Base-by-base conservation (phyloP, 2,329 filamentous ascomycete species). In the Nakataea oryzae region DNA sequence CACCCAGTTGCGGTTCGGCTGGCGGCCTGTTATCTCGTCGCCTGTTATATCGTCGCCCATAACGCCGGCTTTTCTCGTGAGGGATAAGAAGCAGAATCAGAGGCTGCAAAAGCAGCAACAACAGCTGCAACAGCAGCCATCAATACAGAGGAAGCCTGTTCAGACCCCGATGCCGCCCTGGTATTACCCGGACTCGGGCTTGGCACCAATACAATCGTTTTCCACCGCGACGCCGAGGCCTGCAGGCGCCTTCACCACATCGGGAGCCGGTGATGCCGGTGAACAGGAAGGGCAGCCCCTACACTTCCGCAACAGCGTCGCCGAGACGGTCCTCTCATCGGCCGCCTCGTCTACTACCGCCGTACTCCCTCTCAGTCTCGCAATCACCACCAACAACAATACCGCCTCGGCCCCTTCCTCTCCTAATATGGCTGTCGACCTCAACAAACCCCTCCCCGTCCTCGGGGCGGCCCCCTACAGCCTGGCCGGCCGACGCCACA, bases 401-500 rank as follows among this genome's bases (percentile, higher is more conserved):
- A 58, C 29, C 57, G 26, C 30, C 8, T 13, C 29, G 21, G 21
- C 13, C 11, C 21, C 57, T 24, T 41, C 24, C 12, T 17, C 57
- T 9, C 3, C 58, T 6, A 8, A 21, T 17, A 7, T 14, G 24
- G 24, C 54, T 3, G 21, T 59, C 32, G 57, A 71, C 32, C 62
- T 72, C 21, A 72, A 72, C 64, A 73, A 72, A 59, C 71, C 71
- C 0, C 63, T 72, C 12, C 70, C 71, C 6, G 62, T 64, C 4
- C 65, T 72, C 57, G 29, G 27, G 29, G 34, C 61, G 57, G 56
- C 54, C 21, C 32, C 41, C 34, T 41, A 41, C 34, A 41, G 3
- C 34, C 14, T 17, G 34, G 13, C 12, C 2, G 34, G 34, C 41
- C 13, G 2, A 17, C 41, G 41, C 41, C n/a, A n/a, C n/a, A n/a